A percentile compares a stretch with the other conserved stretches of the same genome.
Conservation (phyloP, 2,329 filamentous ascomycete species). For the Ascosphaera acerosa region DNA sequence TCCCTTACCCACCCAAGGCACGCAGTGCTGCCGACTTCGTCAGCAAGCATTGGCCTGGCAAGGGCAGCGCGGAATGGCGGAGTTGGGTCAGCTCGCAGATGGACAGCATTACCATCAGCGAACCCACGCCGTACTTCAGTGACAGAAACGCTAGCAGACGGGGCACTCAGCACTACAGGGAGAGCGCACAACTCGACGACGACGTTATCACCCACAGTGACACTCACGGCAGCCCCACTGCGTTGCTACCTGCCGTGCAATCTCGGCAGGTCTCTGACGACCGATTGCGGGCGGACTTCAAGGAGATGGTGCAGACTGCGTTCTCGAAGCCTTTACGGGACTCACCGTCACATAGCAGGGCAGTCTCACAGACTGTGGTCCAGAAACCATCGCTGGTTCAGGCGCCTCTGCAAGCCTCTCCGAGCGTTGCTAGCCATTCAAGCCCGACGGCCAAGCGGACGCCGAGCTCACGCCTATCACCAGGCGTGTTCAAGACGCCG, state of each 20-base stretch:
- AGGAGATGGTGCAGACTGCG: constrained; percentile 4
- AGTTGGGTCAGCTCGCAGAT: constrained; percentile 9
- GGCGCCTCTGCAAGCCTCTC: neutral
- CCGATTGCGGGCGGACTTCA: constrained; percentile 4
- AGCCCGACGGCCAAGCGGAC: neutral
- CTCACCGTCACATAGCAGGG: constrained; percentile 4
- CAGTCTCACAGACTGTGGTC: constrained; percentile 3
- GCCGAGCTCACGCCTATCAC: neutral
- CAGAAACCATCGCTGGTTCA: neutral
- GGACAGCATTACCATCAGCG: constrained; percentile 4
- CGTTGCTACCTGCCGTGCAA: neutral
- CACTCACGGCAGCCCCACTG: neutral
- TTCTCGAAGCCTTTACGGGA: constrained; percentile 6
- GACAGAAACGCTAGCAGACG: neutral
- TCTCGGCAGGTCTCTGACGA: neutral
- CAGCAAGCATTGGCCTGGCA: constrained; percentile 2
- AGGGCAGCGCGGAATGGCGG: constrained; percentile 7
- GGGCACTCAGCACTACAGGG: constrained; percentile 9
- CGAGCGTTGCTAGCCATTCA: neutral
- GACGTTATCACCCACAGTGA: constrained; percentile 2
- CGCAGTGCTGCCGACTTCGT: neutral
- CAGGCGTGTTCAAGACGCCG: neutral
- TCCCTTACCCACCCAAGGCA: constrained; percentile 4
- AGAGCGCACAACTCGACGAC: constrained; percentile 10
- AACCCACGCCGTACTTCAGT: constrained; percentile 2